Percentiles rank a stretch among this genome's conserved stretches.
Evolutionary conservation across 768 basidiomycete genomes (phyloP).

Genomic region (Kwoniella shandongensis): DNA sequence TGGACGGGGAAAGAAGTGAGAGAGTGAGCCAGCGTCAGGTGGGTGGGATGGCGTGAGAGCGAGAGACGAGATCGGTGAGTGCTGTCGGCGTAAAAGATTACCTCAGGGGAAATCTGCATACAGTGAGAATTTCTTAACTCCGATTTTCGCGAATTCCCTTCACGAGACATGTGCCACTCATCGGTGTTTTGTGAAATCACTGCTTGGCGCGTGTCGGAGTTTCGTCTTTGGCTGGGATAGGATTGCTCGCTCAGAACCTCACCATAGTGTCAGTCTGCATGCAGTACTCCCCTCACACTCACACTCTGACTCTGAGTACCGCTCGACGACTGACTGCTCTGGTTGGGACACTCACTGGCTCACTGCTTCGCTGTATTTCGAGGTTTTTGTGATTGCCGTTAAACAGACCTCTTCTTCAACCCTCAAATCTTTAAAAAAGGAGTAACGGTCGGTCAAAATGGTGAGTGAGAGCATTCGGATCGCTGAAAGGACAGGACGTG

Average conservation of each 20-base stretch:
- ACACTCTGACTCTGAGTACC: too few species aligned
- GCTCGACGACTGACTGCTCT: too few species aligned
- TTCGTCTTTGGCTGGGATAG: constrained; percentile 5
- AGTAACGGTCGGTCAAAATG: constrained; percentile 27
- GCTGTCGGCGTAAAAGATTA: neutral
- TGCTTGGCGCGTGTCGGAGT: neutral
- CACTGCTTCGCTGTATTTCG: neutral
- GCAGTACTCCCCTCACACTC: too few species aligned
- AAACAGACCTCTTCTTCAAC: constrained; percentile 12
- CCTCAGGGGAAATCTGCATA: neutral
- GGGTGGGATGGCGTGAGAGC: neutral
- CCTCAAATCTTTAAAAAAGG: constrained; percentile 16
- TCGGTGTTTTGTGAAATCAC: neutral
- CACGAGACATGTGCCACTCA: constrained; percentile 2
- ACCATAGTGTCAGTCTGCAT: too few species aligned
- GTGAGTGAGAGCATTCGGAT: constrained; percentile 23
- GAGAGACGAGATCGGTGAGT: constrained; percentile 4
- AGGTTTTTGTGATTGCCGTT: neutral
- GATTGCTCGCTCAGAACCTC: too few species aligned
- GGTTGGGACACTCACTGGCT: too few species aligned
- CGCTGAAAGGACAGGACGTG: neutral
- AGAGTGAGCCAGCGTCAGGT: too few species aligned
- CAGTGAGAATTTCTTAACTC: constrained; percentile 9
- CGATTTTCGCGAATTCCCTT: constrained; percentile 8
- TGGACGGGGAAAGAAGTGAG: neutral